These are phyloP conservation scores for Trichoderma oligosporum DNA, from an alignment of 2,329 filamentous ascomycete species.

Conservation along the genomic window DNA sequence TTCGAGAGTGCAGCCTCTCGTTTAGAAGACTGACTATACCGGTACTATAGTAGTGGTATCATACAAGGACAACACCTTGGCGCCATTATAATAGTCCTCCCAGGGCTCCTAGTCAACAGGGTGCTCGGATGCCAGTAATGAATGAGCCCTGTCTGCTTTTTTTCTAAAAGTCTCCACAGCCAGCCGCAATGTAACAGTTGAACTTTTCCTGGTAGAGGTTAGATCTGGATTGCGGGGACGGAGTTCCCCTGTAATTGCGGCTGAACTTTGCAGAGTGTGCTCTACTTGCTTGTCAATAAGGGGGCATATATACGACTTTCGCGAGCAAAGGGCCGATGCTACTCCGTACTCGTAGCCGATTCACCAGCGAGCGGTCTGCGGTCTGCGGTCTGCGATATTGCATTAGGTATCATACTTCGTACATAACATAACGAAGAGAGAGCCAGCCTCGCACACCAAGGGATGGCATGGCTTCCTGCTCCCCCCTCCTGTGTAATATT, in stretches of 20 bases:
- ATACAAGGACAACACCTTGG: too few relatives aligned
- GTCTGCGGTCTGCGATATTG: too few relatives aligned
- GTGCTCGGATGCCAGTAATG: neutral
- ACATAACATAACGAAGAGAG: too few relatives aligned
- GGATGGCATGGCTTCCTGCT: too few relatives aligned
- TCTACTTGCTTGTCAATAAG: too few relatives aligned
- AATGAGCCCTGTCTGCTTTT: neutral
- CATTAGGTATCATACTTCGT: too few relatives aligned
- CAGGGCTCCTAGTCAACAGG: neutral
- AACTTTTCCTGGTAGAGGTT: conserved; percentile 8
- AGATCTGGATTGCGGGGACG: conserved; percentile 13
- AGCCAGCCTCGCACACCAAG: too few relatives aligned
- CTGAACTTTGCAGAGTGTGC: conserved; percentile 9
- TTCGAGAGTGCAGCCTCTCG: neutral
- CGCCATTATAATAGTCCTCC: neutral
- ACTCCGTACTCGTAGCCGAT: neutral
- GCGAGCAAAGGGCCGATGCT: neutral
- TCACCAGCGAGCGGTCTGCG: too few relatives aligned
- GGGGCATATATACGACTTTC: neutral
- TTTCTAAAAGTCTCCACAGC: neutral
- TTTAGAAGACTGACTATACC: neutral
- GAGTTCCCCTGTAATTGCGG: conserved; percentile 4
- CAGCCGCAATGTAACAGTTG: neutral
- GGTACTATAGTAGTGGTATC: too few relatives aligned
- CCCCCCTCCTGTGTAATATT: too few relatives aligned